Conservation (phyloP, 768 basidiomycete genomes). For the Ephemerocybe angulata region DNA sequence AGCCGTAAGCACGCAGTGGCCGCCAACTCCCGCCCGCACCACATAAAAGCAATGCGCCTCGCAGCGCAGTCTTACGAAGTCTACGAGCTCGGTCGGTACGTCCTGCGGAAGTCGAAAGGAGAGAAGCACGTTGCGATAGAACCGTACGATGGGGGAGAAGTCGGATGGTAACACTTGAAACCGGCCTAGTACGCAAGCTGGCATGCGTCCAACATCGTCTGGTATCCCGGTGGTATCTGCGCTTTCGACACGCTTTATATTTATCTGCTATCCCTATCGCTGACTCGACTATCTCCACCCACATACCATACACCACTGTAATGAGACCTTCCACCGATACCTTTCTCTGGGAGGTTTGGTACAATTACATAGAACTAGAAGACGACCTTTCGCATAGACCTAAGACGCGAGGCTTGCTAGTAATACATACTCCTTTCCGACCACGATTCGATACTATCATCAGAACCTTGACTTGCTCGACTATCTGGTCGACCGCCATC, state of each 20-base stretch:
- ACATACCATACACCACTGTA: no score
- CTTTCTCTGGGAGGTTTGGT: no score
- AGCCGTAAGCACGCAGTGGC: slow-evolving; percentile 79
- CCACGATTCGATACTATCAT: slow-evolving; percentile 41
- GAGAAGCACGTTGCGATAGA: slow-evolving; percentile 53
- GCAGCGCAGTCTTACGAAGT: slow-evolving; percentile 74
- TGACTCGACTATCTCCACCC: no score
- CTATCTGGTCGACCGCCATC: neutral
- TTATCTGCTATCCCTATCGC: no score
- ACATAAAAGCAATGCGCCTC: slow-evolving; percentile 78
- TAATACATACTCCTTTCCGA: slow-evolving; percentile 3
- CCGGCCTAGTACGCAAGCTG: no score
- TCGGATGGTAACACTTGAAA: slow-evolving; percentile 65
- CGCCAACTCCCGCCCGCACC: slow-evolving; percentile 76
- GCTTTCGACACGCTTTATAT: no score
- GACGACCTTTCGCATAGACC: neutral
- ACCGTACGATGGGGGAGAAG: slow-evolving; percentile 58
- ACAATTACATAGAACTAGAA: no score
- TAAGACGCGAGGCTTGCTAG: neutral
- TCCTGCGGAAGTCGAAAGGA: slow-evolving; percentile 65
- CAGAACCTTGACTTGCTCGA: neutral
- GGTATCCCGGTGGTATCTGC: no score
- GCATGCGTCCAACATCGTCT: no score
- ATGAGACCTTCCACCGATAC: no score
- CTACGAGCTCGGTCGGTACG: slow-evolving; percentile 75